Conservation (phyloP, 208 protist species). For the Angomonas deanei region DNA sequence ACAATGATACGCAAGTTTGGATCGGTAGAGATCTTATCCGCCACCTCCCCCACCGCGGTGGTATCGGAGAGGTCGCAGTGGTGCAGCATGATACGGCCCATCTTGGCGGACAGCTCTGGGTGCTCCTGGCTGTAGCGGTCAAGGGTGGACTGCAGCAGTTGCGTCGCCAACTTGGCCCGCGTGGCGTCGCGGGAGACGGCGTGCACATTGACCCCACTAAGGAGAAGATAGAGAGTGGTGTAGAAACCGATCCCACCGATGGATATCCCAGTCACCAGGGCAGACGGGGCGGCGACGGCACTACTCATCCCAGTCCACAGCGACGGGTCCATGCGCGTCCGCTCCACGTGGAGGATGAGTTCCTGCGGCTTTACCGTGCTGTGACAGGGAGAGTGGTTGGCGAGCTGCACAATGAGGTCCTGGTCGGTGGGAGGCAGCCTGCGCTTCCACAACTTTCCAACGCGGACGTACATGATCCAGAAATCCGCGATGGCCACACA, state of each 20-base stretch:
- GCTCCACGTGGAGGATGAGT: conserved; percentile 49
- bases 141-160: conserved; percentile 33
- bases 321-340: conserved; percentile 44
- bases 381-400: conserved; percentile 37
- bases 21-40: conserved; percentile 29
- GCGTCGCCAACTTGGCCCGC: conserved; percentile 20
- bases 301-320: conserved; percentile 48
- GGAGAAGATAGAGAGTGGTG: conserved; percentile 50
- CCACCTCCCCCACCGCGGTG: conserved; percentile 33
- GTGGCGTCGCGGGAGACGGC: conserved; percentile 33
- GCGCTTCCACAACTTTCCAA: conserved; percentile 38
- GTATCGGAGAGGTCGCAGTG: conserved; percentile 61
- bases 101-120: conserved; percentile 40
- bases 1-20: conserved; percentile 47
- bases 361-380: conserved; percentile 25
- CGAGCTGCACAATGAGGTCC: conserved; percentile 66
- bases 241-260: conserved; percentile 73
- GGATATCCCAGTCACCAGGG: conserved; percentile 56
- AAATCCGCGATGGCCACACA: conserved; percentile 46
- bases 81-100: conserved; percentile 38
- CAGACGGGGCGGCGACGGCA: conserved; percentile 27
- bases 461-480: conserved; percentile 51
- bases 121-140: conserved; percentile 55
- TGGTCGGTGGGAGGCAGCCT: neutral
- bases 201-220: conserved; percentile 69